Evolutionary conservation across 176 grass and related monocot genomes (phyloP), one percentile per base, ranked within the genome.

Genomic region (Miscanthus lutarioriparius): DNA sequence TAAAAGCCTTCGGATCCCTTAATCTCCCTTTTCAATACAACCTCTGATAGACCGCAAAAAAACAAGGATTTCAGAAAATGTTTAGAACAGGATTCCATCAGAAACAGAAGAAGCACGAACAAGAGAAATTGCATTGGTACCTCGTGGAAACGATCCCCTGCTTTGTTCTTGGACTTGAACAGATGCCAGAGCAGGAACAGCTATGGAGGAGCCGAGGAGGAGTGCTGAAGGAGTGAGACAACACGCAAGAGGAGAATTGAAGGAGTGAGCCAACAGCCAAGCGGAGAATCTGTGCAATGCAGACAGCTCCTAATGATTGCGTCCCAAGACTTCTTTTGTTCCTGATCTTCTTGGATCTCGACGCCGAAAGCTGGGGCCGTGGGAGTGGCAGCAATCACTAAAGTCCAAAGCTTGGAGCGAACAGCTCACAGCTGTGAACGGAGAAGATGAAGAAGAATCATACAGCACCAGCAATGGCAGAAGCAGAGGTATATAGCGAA

Each of bases 341-440:
- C 47, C 75, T 83, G 61, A 87, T 83, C 75, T 83, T 83, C 75
- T 87, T 87, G 84, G 89, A 90, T 87, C 80, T 87, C 83, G 89
- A 75, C 43, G 80, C 75, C 69, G 56, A 82, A 89, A 89, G 78
- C 3, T 62, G 41, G 14, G 67, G 64, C 20, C 27, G 77, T 22
- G 40, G 20, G 49, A 73, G 78, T 33, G 30, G 41, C 23, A 77
- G 78, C 37, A 64, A 77, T 33, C 70, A 20, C 64, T 71, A 86
- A 81, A 36, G 56, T 78, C 70, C 69, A 87, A 32, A 86, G 88
- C 58, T 66, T 47, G 67, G 81, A 86, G 84, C 74, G n/a, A n/a
- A n/a, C 63, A 49, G 36, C 38, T 0, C 1, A 8, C 77, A 51
- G 67, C 38, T 79, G 84, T 61, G 45, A 72, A 73, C n/a, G 6